Conservation (phyloP, 2,329 filamentous ascomycete species). For the Claviceps cyperi region DNA sequence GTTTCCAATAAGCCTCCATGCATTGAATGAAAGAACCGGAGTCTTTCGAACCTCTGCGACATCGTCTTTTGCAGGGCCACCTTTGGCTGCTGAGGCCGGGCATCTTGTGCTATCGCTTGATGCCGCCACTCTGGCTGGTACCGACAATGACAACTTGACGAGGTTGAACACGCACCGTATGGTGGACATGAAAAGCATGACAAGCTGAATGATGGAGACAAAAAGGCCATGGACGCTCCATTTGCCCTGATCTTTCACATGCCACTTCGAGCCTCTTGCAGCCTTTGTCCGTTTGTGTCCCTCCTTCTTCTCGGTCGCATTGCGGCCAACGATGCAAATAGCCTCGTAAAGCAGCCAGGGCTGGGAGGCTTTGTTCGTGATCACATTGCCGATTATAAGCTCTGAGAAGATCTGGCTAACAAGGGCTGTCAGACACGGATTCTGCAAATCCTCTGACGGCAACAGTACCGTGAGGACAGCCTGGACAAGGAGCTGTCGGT, state of each 20-base stretch:
- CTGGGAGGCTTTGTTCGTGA: slow-evolving; percentile 69
- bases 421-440: slow-evolving; percentile 68
- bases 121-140: slow-evolving; percentile 36
- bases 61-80: background rate
- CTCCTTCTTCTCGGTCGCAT: slow-evolving; percentile 18
- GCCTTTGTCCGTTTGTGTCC: slow-evolving; percentile 2
- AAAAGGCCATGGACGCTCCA: slow-evolving; percentile 36
- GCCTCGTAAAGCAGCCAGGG: slow-evolving; percentile 82
- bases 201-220: slow-evolving; percentile 40
- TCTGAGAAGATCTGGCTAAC: slow-evolving; percentile 82
- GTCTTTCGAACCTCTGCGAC: slow-evolving; percentile 23
- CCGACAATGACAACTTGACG: slow-evolving; percentile 51
- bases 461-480: slow-evolving; percentile 70
- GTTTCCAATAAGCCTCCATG: slow-evolving; percentile 61
- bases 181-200: slow-evolving; percentile 41
- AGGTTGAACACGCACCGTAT: slow-evolving; percentile 52
- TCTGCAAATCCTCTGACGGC: slow-evolving; percentile 84
- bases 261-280: slow-evolving; percentile 1
- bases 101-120: slow-evolving; percentile 10
- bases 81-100: slow-evolving; percentile 5
- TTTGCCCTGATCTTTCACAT: slow-evolving; percentile 8
- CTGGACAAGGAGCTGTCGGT: slow-evolving; percentile 78
- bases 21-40: slow-evolving; percentile 61
- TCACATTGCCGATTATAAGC: slow-evolving; percentile 69
- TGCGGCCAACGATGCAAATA: slow-evolving; percentile 54